These are phyloP conservation scores for Globisporangium solare DNA, from an alignment of 352 stramenopile species.

Conservation along the genomic window DNA sequence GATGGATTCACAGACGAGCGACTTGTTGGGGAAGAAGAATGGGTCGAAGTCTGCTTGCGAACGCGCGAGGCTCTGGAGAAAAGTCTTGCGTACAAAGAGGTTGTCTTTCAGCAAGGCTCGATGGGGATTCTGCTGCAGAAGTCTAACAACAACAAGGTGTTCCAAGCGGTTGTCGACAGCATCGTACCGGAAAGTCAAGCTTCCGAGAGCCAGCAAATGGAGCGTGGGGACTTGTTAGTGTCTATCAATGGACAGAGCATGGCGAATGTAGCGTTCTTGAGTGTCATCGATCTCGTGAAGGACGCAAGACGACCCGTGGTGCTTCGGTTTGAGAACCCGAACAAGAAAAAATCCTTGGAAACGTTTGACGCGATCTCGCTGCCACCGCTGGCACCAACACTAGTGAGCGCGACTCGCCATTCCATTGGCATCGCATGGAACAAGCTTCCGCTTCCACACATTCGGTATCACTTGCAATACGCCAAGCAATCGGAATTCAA, in stretches of 20 bases:
- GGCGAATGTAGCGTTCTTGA: constrained; percentile 54
- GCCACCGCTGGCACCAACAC: constrained; percentile 48
- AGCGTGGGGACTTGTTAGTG: constrained; percentile 67
- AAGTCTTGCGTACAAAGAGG: constrained; percentile 48
- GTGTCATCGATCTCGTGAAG: constrained; percentile 77
- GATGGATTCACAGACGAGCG: constrained; percentile 27
- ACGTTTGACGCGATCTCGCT: constrained; percentile 54
- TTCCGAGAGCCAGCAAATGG: constrained; percentile 57
- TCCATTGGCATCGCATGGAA: constrained; percentile 64
- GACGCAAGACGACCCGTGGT: constrained; percentile 57
- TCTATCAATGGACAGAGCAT: constrained; percentile 71
- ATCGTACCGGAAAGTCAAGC: constrained; percentile 79
- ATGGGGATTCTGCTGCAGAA: constrained; percentile 82
- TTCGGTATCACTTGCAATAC: constrained; percentile 61
- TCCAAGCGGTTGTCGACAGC: constrained; percentile 72
- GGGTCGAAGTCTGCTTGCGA: constrained; percentile 65
- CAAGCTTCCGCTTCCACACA: constrained; percentile 27
- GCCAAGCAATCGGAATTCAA: constrained; percentile 55
- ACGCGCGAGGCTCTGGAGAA: constrained; percentile 49
- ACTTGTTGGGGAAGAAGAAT: constrained; percentile 58
- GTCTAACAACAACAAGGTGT: constrained; percentile 56
- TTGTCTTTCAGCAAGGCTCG: constrained; percentile 61
- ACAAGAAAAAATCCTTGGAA: constrained; percentile 36
- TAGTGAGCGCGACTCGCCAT: constrained; percentile 58
- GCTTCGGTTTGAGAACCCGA: constrained; percentile 65